Conservation (phyloP, 768 basidiomycete genomes). For the Kwoniella mangroviensis region DNA sequence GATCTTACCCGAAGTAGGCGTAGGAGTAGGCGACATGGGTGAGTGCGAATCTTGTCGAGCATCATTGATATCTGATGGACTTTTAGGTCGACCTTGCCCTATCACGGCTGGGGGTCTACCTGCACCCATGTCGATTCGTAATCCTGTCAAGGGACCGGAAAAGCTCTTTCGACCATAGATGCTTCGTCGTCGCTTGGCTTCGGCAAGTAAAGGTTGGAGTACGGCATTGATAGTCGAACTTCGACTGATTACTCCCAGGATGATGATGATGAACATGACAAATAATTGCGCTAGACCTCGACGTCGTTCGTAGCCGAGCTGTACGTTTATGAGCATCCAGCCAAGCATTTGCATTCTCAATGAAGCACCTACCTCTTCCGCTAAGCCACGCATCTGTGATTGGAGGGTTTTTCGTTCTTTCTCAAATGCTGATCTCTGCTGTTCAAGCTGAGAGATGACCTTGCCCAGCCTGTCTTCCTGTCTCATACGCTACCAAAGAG, state of each 20-base stretch:
- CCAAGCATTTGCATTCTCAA: not conserved
- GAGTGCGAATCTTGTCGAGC: not conserved
- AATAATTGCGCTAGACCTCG: constrained; percentile 86
- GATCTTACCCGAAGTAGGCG: constrained; percentile 6
- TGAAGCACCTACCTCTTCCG: constrained; percentile 70
- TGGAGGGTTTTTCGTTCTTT: constrained; percentile 72
- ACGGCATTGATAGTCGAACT: constrained; percentile 42
- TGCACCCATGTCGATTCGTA: constrained; percentile 39
- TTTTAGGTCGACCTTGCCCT: constrained; percentile 27
- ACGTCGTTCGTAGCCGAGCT: constrained; percentile 87
- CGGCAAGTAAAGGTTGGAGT: constrained; percentile 44
- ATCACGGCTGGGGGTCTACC: constrained; percentile 38
- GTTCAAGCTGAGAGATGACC: constrained; percentile 67
- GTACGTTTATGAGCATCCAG: not conserved
- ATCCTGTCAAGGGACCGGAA: constrained; percentile 35
- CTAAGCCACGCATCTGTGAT: constrained; percentile 72
- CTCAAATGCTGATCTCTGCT: constrained; percentile 69
- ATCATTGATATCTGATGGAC: constrained; percentile 8
- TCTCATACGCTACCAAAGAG: constrained; percentile 38
- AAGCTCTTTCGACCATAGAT: constrained; percentile 21
- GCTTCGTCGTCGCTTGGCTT: constrained; percentile 38
- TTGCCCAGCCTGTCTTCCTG: constrained; percentile 67
- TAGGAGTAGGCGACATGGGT: constrained; percentile 18
- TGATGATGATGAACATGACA: constrained; percentile 76
- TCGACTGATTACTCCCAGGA: constrained; percentile 77